Evolutionary conservation across 2,329 filamentous ascomycete genomes (phyloP).

Genomic region (Plenodomus biglobosus): DNA sequence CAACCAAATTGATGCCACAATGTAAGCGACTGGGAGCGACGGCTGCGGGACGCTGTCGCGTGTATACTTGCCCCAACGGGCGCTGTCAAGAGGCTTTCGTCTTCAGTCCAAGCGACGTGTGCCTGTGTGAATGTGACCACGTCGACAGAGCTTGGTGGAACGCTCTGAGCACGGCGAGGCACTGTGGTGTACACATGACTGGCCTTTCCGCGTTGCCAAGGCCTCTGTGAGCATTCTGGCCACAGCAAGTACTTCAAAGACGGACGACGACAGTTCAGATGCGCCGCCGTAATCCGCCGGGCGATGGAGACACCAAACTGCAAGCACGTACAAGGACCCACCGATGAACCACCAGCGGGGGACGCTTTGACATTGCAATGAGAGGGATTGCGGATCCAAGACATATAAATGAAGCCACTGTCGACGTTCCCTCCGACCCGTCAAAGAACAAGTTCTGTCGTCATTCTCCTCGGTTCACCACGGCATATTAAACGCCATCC

Average conservation of each 20-base stretch:
- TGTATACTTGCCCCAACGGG: conserved; percentile 23
- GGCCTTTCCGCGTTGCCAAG: background rate
- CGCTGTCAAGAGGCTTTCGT: background rate
- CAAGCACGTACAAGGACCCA: conserved; percentile 10
- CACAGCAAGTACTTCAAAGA: background rate
- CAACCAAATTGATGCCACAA: background rate
- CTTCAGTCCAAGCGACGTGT: background rate
- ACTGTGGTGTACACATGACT: background rate
- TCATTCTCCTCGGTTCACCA: conserved; percentile 13
- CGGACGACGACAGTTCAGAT: conserved; percentile 6
- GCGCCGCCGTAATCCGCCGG: conserved; percentile 20
- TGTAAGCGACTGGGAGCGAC: conserved; percentile 2
- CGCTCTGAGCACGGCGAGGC: conserved; percentile 1
- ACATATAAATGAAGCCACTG: conserved; percentile 6
- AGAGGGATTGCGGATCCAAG: background rate
- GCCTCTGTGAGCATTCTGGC: background rate
- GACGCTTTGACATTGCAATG: conserved; percentile 10
- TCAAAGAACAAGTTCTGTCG: conserved; percentile 9
- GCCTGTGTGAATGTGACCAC: background rate
- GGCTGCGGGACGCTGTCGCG: conserved; percentile 20
- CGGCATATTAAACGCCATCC: conserved; percentile 10
- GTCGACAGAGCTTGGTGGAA: background rate
- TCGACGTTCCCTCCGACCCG: background rate
- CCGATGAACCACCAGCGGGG: conserved; percentile 7
- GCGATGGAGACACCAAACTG: conserved; percentile 7